Conservation (phyloP, 2,329 filamentous ascomycete species). For the Talaromyces verruculosus region DNA sequence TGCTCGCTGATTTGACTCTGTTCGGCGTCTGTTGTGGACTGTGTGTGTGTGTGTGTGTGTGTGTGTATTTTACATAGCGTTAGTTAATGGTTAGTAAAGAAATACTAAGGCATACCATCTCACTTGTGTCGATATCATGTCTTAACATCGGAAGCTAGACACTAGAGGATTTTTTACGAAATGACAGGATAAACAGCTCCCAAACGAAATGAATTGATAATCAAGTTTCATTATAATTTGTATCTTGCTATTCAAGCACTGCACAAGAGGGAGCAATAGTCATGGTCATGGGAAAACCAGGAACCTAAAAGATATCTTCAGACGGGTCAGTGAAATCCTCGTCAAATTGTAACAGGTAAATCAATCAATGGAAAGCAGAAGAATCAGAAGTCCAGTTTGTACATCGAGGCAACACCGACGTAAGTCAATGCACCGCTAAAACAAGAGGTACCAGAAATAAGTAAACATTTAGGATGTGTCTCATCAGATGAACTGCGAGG, state of each 20-base stretch:
- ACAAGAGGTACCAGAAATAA: constrained; percentile 99
- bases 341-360: background rate
- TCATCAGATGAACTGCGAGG: constrained; percentile 61
- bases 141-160: background rate
- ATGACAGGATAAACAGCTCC: background rate
- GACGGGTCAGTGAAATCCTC: background rate
- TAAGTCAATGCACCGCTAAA: constrained; percentile 59
- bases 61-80: background rate
- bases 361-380: constrained; percentile 21
- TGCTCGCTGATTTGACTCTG: too few relatives aligned
- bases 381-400: constrained; percentile 82
- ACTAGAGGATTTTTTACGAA: background rate
- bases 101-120: background rate
- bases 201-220: background rate
- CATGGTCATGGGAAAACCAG: background rate
- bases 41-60: background rate
- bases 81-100: background rate
- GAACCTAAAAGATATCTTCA: background rate
- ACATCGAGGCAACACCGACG: constrained; percentile 62
- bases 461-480: constrained; percentile 56
- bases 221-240: background rate
- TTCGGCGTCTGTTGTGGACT: too few relatives aligned
- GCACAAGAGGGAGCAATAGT: background rate
- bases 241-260: background rate
- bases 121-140: background rate